Evolutionary conservation across 768 basidiomycete genomes (phyloP), one percentile per base, ranked within the genome.

Genomic region (Pulveroboletus sp.): DNA sequence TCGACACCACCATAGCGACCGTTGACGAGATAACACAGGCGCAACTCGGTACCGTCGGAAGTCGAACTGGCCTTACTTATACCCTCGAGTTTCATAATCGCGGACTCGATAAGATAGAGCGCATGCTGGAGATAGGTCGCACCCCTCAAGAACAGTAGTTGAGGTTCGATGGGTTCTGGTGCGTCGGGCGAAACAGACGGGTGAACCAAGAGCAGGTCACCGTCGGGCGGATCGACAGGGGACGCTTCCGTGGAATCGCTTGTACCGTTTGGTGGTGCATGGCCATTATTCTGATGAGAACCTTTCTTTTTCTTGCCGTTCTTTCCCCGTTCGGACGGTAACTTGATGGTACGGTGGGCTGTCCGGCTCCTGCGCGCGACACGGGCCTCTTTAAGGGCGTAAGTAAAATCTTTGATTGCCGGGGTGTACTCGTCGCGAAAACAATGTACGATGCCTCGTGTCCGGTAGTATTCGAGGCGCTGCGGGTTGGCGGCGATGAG

Each of bases 371-470:
- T 88, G 46, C 91, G 86, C 21, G 73, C 69, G 0, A 80, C 76
- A 31, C 88, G 82, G 0, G 88, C 79, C 69, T 93, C 89, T 57
- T 81, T 84, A 52, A 93, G 76, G 3, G 86, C 89, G 54, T 83
- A 67, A 0, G 91, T 92, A 53, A 90, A 92, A 64, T 92, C 90
- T 60, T 82, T 86, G 27, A 78, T 80, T 1, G 91, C 91, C 30
- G 77, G 73, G 3, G 71, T 51, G 58, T 84, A 93, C 63, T 93
- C 89, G 52, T 93, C 90, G 42, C 88, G 80, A 74, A 93, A 93
- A 63, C 85, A 87, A 58, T 87, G 87, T 11, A 93, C 89, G 49
- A 93, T 88, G 8, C 91, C 92, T n/a, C 90, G 82, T 1, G 92
- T 93, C 40, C 92, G 82, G 61, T 81, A 87, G 65, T 87, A 92